phyloP scores from a whole-genome alignment of 805 yeast genomes.

The Ogataea pilisensis region DNA sequence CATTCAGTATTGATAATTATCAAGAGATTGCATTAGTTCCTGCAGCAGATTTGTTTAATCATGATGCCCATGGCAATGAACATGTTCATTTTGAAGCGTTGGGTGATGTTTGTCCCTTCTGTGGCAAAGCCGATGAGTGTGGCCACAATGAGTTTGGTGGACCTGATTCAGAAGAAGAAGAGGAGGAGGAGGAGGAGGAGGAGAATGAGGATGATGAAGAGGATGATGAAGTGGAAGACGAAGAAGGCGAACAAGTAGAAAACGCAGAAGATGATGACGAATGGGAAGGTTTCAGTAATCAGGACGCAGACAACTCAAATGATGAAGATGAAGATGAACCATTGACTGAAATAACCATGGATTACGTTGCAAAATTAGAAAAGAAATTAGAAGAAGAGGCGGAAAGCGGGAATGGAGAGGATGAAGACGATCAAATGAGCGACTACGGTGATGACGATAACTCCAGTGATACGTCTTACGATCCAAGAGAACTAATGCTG shows the following conservation, averaged over 20 bases:
- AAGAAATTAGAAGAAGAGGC: constrained; percentile 22
- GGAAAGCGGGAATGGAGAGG: constrained; percentile 25
- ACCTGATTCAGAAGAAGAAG: constrained; percentile 29
- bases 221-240: constrained; percentile 18
- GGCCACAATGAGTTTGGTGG: constrained; percentile 28
- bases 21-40: constrained; percentile 81
- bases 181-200: constrained; percentile 25
- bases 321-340: constrained; percentile 20
- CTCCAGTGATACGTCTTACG: constrained; percentile 18
- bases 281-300: constrained; percentile 26
- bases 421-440: constrained; percentile 13
- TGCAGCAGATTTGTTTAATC: constrained; percentile 88
- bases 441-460: constrained; percentile 21
- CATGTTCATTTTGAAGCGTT: constrained; percentile 63
- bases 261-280: constrained; percentile 21
- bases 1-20: constrained; percentile 74
- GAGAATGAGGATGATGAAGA: constrained; percentile 22
- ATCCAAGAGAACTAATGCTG: constrained; percentile 32
- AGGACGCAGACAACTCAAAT: too few species aligned
- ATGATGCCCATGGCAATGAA: constrained; percentile 48
- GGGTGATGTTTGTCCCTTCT: constrained; percentile 32
- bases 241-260: too few species aligned
- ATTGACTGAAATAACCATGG: constrained; percentile 29
- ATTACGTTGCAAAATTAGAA: constrained; percentile 30
- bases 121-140: constrained; percentile 31